A percentile compares a stretch with the other conserved stretches of the same genome.
Conservation (phyloP, 2,329 filamentous ascomycete species). For the Rosellinia necatrix region DNA sequence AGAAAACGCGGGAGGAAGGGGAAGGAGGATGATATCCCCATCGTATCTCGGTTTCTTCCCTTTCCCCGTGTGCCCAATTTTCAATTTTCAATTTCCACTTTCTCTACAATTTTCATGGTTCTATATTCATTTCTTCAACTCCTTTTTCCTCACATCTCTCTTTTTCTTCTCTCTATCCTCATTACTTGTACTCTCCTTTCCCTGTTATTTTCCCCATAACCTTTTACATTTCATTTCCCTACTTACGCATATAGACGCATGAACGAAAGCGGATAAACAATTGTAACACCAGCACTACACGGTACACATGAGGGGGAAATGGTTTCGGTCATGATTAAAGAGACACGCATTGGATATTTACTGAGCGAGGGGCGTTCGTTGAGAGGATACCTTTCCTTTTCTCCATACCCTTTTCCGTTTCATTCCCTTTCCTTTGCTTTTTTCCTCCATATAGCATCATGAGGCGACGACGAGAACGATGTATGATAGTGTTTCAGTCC, state of each 20-base stretch:
- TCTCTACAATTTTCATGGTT: slow-evolving; percentile 18
- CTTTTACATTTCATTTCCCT: background rate
- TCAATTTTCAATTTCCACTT: slow-evolving; percentile 15
- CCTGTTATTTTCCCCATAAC: background rate
- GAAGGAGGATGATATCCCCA: background rate
- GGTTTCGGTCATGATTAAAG: slow-evolving; percentile 18
- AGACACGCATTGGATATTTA: slow-evolving; percentile 27
- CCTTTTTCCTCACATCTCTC: slow-evolving; percentile 30
- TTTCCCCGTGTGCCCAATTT: slow-evolving; percentile 12
- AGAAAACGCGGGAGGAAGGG: background rate
- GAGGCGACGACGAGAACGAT: slow-evolving; percentile 26
- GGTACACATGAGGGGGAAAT: slow-evolving; percentile 17
- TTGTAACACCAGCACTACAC: slow-evolving; percentile 34
- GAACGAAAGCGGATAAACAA: slow-evolving; percentile 20
- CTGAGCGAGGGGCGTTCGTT: slow-evolving; percentile 27
- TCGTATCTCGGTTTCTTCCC: slow-evolving; percentile 9
- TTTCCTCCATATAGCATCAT: slow-evolving; percentile 5
- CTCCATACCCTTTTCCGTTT: slow-evolving; percentile 9
- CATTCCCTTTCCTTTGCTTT: slow-evolving; percentile 13
- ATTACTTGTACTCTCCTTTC: slow-evolving; percentile 30
- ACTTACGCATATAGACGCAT: slow-evolving; percentile 23
- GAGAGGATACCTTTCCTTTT: slow-evolving; percentile 14
- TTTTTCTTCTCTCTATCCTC: slow-evolving; percentile 34
- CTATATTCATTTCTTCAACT: slow-evolving; percentile 19
- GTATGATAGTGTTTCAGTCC: slow-evolving; percentile 24